Percentiles rank a stretch among this genome's conserved stretches.
phyloP scores from a whole-genome alignment of 495 filamentous ascomycete species.

The Neurospora intermedia region DNA sequence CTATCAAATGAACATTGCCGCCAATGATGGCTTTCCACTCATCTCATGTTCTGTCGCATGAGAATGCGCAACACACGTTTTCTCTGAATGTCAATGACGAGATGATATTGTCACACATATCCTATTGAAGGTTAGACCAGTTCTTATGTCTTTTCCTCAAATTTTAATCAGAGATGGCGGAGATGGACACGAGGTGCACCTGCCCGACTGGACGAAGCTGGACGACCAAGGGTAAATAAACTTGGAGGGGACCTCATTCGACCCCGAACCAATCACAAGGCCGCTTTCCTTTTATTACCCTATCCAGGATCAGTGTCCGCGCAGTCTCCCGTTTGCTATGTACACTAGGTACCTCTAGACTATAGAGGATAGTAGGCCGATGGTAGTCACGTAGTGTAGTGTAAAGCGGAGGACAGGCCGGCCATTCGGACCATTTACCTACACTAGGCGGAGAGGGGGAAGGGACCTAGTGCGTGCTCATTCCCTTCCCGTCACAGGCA shows the following conservation, averaged over 20 bases:
- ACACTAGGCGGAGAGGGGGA: not conserved
- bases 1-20: not conserved
- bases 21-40: not conserved
- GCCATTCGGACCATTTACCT: not conserved
- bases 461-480: not conserved
- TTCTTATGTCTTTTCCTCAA: not conserved
- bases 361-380: not conserved
- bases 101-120: not conserved
- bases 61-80: not conserved
- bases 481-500: too few relatives aligned
- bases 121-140: too few relatives aligned
- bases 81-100: not conserved
- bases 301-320: not conserved
- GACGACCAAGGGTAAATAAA: not conserved
- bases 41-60: not conserved
- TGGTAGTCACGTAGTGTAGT: not conserved
- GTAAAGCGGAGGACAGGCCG: not conserved
- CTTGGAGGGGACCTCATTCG: not conserved
- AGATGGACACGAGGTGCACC: not conserved
- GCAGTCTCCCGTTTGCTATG: not conserved
- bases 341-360: not conserved
- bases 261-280: not conserved
- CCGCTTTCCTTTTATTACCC: not conserved
- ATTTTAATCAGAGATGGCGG: not conserved
- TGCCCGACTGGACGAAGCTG: not conserved